Percentiles rank a stretch among this genome's conserved stretches.
Evolutionary conservation across 2,329 filamentous ascomycete genomes (phyloP).

Genomic region (Hymenotorrendiella dingleyae): DNA sequence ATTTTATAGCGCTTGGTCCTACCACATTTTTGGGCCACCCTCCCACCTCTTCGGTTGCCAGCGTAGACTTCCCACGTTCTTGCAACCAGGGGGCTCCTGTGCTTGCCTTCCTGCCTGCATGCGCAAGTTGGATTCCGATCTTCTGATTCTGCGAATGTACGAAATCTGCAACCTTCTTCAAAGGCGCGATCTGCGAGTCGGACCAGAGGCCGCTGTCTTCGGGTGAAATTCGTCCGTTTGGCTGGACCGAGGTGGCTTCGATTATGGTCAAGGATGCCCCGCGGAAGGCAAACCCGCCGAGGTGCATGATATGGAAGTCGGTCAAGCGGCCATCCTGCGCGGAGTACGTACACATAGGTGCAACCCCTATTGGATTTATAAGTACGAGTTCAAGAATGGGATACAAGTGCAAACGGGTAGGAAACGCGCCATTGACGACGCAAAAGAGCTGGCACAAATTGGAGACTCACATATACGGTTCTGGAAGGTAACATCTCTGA

Average conservation of each 20-base stretch:
- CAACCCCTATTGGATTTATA: slow-evolving; percentile 29
- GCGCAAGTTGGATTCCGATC: slow-evolving; percentile 65
- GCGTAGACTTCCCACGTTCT: slow-evolving; percentile 20
- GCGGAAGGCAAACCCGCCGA: slow-evolving; percentile 28
- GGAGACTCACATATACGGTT: slow-evolving; percentile 35
- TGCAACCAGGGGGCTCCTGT: slow-evolving; percentile 33
- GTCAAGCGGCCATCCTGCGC: slow-evolving; percentile 28
- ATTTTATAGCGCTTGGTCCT: slow-evolving; percentile 54
- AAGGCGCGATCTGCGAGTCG: slow-evolving; percentile 33
- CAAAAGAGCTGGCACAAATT: neutral
- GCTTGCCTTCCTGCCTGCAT: slow-evolving; percentile 48
- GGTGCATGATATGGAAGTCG: slow-evolving; percentile 31
- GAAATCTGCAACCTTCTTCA: slow-evolving; percentile 35
- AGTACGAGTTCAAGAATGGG: neutral
- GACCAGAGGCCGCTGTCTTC: slow-evolving; percentile 31
- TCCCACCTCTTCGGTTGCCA: slow-evolving; percentile 29
- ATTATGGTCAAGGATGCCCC: slow-evolving; percentile 31
- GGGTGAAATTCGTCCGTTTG: slow-evolving; percentile 31
- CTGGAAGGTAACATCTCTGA: slow-evolving; percentile 38
- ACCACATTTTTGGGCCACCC: slow-evolving; percentile 36
- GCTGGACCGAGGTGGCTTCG: slow-evolving; percentile 31
- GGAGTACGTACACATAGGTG: slow-evolving; percentile 41
- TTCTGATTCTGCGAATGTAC: slow-evolving; percentile 50
- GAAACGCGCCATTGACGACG: neutral
- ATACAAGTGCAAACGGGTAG: neutral